phyloP scores from a whole-genome alignment of 169 alveolate genomes.

The Babesia divergens region DNA sequence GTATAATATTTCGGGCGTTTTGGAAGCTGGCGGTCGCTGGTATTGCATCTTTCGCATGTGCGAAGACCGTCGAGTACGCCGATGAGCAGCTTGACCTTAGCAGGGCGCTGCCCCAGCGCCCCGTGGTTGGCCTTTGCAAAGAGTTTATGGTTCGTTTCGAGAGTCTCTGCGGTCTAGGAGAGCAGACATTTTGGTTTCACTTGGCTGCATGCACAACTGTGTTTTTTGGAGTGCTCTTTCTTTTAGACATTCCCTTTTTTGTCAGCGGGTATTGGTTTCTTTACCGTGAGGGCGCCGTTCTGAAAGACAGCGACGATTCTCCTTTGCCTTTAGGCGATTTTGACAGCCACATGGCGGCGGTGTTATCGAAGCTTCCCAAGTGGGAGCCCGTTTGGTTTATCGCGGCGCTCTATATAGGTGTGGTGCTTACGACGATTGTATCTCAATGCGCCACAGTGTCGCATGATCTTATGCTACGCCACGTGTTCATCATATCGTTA shows the following conservation, averaged over 20 bases:
- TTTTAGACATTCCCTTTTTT: constrained; percentile 13
- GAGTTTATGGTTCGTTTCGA: background rate
- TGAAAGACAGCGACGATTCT: background rate
- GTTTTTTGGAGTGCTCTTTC: background rate
- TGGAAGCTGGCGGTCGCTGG: background rate
- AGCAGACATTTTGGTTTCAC: background rate
- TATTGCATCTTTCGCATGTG: background rate
- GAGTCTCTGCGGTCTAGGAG: background rate
- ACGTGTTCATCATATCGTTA: background rate
- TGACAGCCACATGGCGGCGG: background rate
- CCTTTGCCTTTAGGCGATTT: background rate
- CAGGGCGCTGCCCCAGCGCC: background rate
- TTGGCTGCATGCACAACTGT: background rate
- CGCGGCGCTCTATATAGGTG: constrained; percentile 3
- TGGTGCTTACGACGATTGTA: constrained; percentile 13
- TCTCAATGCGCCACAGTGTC: constrained; percentile 46
- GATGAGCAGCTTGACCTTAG: background rate
- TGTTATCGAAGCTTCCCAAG: background rate
- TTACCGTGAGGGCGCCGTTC: background rate
- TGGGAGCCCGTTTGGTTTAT: background rate
- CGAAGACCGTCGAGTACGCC: background rate
- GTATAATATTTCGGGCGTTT: background rate
- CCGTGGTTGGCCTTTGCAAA: background rate
- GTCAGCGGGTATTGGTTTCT: background rate
- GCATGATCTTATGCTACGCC: constrained; percentile 38